Evolutionary conservation across 495 filamentous ascomycete species (phyloP).

Genomic region (Neurospora sp.): DNA sequence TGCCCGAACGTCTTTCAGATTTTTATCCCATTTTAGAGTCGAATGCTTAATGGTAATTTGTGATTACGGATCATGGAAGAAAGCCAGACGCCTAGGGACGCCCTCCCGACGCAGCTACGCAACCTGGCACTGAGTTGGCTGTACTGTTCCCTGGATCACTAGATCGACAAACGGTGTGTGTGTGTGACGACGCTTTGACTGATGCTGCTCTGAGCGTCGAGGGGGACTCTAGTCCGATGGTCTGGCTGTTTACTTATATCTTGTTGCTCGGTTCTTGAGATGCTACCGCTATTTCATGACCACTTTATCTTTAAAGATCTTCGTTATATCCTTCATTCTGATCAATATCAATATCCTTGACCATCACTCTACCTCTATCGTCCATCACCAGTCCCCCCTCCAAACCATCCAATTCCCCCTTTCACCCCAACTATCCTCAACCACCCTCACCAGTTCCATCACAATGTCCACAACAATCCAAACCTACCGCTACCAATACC

Average conservation of each 20-base stretch:
- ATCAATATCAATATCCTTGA: background rate
- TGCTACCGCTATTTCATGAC: background rate
- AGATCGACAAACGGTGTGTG: background rate
- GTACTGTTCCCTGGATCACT: background rate
- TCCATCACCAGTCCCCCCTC: background rate
- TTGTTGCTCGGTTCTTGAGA: background rate
- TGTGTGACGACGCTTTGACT: background rate
- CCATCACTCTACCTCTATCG: background rate
- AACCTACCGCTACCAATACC: slow-evolving; percentile 7
- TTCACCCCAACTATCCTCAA: background rate
- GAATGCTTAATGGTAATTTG: background rate
- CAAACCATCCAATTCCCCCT: background rate
- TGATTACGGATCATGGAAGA: background rate
- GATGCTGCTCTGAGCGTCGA: background rate
- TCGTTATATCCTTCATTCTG: background rate
- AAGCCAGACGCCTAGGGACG: background rate
- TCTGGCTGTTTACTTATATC: background rate
- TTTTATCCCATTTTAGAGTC: background rate
- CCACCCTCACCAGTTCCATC: background rate
- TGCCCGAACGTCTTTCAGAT: background rate
- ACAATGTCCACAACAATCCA: background rate
- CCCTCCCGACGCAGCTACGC: background rate
- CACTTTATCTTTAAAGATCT: background rate
- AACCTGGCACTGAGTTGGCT: background rate
- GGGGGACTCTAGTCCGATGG: background rate